Percentiles rank a stretch among this genome's conserved stretches.
Conservation (phyloP, 257 asterid genomes). For the Solanum acaule region DNA sequence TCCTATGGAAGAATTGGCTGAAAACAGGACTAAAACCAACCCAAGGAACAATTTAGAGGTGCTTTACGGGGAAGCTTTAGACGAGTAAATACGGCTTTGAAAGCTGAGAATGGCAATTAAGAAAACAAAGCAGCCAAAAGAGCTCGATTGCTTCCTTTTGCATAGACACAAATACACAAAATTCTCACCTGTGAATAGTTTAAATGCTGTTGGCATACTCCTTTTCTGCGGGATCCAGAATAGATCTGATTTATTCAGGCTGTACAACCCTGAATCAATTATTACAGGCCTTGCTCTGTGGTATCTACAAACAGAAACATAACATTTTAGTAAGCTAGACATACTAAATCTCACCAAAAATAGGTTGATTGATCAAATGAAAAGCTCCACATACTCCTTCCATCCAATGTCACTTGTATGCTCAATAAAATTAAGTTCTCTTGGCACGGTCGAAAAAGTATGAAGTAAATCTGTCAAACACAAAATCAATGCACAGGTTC, state of each 20-base stretch:
- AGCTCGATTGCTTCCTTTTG: neutral
- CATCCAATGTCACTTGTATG: slow-evolving; percentile 72
- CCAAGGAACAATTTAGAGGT: neutral
- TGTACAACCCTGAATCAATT: slow-evolving; percentile 70
- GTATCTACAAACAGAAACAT: slow-evolving; percentile 18
- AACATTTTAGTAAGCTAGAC: neutral
- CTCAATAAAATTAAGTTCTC: slow-evolving; percentile 69
- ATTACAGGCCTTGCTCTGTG: slow-evolving; percentile 71
- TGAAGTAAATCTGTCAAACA: slow-evolving; percentile 53
- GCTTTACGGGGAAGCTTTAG: neutral
- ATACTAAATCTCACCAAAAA: neutral
- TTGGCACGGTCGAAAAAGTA: slow-evolving; percentile 45
- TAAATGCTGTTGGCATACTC: slow-evolving; percentile 55
- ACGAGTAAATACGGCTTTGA: neutral
- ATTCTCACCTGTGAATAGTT: slow-evolving; percentile 56
- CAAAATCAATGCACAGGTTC: neutral
- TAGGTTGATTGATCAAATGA: neutral
- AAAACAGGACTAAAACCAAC: neutral
- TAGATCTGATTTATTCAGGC: slow-evolving; percentile 51
- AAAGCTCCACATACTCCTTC: slow-evolving; percentile 50
- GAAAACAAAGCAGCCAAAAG: neutral
- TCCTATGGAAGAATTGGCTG: neutral
- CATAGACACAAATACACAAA: neutral
- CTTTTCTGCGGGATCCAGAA: slow-evolving; percentile 53
- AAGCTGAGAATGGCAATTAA: neutral